Evolutionary conservation across 2,329 filamentous ascomycete species (phyloP).

Genomic region (Colletotrichum tropicicola): DNA sequence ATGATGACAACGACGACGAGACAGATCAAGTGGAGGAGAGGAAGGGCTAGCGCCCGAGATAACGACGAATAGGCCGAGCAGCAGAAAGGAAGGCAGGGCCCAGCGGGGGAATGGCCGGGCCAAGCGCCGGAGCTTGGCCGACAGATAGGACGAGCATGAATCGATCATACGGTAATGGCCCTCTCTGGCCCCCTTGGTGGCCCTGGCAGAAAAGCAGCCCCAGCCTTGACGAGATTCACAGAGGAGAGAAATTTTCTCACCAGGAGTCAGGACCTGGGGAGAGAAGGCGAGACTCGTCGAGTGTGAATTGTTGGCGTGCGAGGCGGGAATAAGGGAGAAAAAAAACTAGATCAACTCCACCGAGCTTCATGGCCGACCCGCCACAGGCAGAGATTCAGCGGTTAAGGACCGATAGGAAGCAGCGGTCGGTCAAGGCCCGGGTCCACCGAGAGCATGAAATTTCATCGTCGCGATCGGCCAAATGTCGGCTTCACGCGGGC

Average conservation of each 20-base stretch:
- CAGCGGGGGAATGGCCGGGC: constrained; percentile 5
- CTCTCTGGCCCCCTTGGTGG: constrained; percentile 3
- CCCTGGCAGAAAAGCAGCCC: neutral
- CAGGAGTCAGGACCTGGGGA: too few relatives aligned
- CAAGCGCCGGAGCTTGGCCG: constrained; percentile 28
- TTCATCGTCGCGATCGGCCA: constrained; percentile 26
- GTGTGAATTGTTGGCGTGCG: constrained; percentile 1
- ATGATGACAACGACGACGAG: constrained; percentile 32
- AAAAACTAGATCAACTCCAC: constrained; percentile 26
- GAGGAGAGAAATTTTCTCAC: neutral
- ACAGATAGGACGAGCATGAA: constrained; percentile 29
- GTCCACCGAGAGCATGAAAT: constrained; percentile 30
- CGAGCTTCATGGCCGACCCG: constrained; percentile 9
- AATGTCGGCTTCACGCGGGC: constrained; percentile 29
- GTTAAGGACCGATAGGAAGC: constrained; percentile 31
- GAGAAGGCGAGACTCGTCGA: constrained; percentile 9
- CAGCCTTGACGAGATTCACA: constrained; percentile 7
- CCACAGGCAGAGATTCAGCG: constrained; percentile 26
- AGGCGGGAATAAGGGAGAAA: constrained; percentile 11
- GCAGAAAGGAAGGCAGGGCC: neutral
- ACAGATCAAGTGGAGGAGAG: constrained; percentile 27
- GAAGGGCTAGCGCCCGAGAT: constrained; percentile 30
- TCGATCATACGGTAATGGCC: constrained; percentile 15
- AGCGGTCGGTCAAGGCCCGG: constrained; percentile 26
- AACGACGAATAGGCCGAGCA: constrained; percentile 25